Evolutionary conservation across 2,329 filamentous ascomycete genomes (phyloP).

Genomic region (Karstenula rhodostoma): DNA sequence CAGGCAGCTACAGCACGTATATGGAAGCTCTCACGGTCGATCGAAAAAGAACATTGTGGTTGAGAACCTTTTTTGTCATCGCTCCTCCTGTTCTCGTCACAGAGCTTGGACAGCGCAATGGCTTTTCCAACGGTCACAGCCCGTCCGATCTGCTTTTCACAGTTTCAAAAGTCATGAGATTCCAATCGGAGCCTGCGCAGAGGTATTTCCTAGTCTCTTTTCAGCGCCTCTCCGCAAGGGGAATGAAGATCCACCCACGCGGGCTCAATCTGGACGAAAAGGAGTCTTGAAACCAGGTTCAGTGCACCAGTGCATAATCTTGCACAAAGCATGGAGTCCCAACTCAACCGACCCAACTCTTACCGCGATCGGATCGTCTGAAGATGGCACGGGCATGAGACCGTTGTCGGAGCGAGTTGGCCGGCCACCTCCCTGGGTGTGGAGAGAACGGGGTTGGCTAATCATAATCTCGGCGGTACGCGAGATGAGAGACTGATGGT

Average conservation of each 20-base stretch:
- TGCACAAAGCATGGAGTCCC: not conserved
- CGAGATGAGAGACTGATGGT: not conserved
- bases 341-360: not conserved
- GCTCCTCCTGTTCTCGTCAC: not conserved
- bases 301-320: not conserved
- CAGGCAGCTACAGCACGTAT: not conserved
- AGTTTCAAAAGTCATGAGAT: not conserved
- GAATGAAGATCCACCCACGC: not conserved
- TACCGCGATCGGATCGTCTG: not conserved
- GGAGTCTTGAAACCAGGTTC: not conserved
- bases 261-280: not conserved
- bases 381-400: not conserved
- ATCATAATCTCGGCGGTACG: not conserved
- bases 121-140: not conserved
- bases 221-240: not conserved
- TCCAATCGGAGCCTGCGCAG: not conserved
- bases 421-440: not conserved
- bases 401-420: not conserved
- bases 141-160: not conserved
- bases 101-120: not conserved
- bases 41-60: not conserved
- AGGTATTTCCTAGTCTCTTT: not conserved
- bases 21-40: not conserved
- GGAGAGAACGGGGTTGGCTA: not conserved
- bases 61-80: not conserved